Evolutionary conservation across 495 filamentous ascomycete species (phyloP).

Genomic region (Lophium mytilinum): DNA sequence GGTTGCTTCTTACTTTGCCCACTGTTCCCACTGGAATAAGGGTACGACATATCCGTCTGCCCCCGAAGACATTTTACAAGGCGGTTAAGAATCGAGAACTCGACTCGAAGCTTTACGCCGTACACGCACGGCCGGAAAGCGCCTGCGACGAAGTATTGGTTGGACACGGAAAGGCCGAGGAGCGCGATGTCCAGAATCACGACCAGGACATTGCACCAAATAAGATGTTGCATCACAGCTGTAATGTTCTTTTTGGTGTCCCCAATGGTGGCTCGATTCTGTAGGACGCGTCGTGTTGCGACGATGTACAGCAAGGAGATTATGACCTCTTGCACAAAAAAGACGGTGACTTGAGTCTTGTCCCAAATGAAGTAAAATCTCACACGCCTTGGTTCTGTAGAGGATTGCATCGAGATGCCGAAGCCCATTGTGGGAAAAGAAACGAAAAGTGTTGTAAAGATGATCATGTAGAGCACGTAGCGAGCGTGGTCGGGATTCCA

Average conservation of each 20-base stretch:
- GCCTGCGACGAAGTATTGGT: slow-evolving; percentile 7
- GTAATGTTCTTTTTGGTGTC: slow-evolving; percentile 1
- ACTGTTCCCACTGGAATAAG: no score
- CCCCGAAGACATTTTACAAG: slow-evolving; percentile 10
- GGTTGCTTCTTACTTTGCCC: no score
- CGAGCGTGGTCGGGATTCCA: background rate
- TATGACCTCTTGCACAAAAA: slow-evolving; percentile 12
- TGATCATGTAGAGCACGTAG: slow-evolving; percentile 20
- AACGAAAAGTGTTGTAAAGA: slow-evolving; percentile 4
- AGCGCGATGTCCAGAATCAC: slow-evolving; percentile 16
- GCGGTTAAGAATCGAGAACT: slow-evolving; percentile 20
- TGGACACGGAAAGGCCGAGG: slow-evolving; percentile 1
- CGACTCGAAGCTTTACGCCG: slow-evolving; percentile 20
- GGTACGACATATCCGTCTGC: no score
- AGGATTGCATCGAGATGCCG: background rate
- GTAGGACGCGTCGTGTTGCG: slow-evolving; percentile 5
- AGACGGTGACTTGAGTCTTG: slow-evolving; percentile 7
- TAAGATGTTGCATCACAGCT: slow-evolving; percentile 6
- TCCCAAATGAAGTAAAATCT: slow-evolving; percentile 5
- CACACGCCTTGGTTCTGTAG: background rate
- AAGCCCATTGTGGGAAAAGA: slow-evolving; percentile 3
- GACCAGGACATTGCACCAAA: slow-evolving; percentile 17
- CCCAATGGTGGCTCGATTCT: background rate
- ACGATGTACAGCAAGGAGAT: slow-evolving; percentile 9
- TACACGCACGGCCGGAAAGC: slow-evolving; percentile 16